Evolutionary conservation across 2,329 filamentous ascomycete genomes (phyloP), one percentile per base, ranked within the genome.

Genomic region (Cytospora leucostoma): DNA sequence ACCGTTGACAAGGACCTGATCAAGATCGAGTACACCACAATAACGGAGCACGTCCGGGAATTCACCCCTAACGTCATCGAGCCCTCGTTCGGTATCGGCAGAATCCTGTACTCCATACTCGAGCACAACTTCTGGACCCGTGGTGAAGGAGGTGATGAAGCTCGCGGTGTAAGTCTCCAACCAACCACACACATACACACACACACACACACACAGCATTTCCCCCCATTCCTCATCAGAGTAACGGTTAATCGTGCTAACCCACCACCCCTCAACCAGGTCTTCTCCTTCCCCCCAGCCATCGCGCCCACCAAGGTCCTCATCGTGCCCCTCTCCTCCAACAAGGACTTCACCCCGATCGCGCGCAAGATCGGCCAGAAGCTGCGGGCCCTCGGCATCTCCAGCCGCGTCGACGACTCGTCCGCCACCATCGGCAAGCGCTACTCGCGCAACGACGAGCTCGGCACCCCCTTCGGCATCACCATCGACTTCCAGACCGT

Each of bases 81-180:
- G 80, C 95, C 94, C 1, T 98, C 94, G 0, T 99, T 98, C 72
- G 94, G 94, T 82, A 96, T 98, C 72, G 95, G 94, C 65, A 88
- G 94, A 71, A 97, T 98, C 67, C 81, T 98, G 64, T 98, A 97
- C 81, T 88, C 90, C 65, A 80, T 99, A 71, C 90, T 96, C 74
- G 95, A 99, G 80, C 95, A 99, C 79, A 88, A 86, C 75, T 99
- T 93, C 85, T 99, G 95, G 94, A 92, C 88, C 60, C 90, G 95
- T 68, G 82, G 75, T 61, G 85, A 87, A 58, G 88, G 88, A 68
- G 88, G 85, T 67, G 91, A 94, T 69, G 93, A 95, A 75, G 89
- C 92, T 60, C 91, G 93, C 74, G 90, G 90, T 77, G 92, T 94
- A 88, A 84, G 90, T 87, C 15, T 15, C 38, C 38, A 7, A 13